Evolutionary conservation across 2,329 filamentous ascomycete species (phyloP).

Genomic region (Colletotrichum ledebouriae): DNA sequence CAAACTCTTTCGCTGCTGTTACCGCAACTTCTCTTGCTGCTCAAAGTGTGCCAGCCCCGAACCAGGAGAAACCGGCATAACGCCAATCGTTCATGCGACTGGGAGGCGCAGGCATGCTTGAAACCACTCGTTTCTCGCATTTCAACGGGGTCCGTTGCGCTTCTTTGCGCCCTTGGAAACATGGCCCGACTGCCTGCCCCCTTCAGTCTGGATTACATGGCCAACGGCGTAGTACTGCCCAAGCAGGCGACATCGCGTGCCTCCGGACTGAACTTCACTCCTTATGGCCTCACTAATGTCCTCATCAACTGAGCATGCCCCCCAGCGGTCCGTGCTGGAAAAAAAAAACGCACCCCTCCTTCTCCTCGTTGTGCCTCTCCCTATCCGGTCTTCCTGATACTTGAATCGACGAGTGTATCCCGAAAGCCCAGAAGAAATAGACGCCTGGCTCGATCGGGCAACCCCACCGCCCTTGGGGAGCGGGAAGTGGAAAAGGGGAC

Average conservation of each 20-base stretch:
- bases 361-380: neutral
- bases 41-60: constrained; percentile 20
- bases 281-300: constrained; percentile 13
- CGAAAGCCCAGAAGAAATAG: constrained; percentile 4
- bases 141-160: neutral
- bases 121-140: constrained; percentile 31
- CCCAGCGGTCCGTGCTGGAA: constrained; percentile 22
- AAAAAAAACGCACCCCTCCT: too few relatives aligned
- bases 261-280: neutral
- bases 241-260: neutral
- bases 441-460: constrained; percentile 32
- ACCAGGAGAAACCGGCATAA: constrained; percentile 33
- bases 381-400: constrained; percentile 7
- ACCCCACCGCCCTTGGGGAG: constrained; percentile 24
- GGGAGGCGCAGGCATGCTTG: constrained; percentile 38
- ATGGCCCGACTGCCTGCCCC: neutral
- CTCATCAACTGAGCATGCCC: constrained; percentile 8
- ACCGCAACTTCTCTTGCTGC: constrained; percentile 14
- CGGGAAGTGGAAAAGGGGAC: constrained; percentile 34
- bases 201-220: constrained; percentile 8
- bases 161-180: neutral
- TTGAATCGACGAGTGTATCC: constrained; percentile 11
- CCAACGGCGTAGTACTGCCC: neutral
- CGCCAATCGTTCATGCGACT: constrained; percentile 33
- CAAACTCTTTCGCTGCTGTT: neutral